These are phyloP conservation scores for Rhizopogon rudus DNA, from an alignment of 768 basidiomycete species.

Conservation along the genomic window DNA sequence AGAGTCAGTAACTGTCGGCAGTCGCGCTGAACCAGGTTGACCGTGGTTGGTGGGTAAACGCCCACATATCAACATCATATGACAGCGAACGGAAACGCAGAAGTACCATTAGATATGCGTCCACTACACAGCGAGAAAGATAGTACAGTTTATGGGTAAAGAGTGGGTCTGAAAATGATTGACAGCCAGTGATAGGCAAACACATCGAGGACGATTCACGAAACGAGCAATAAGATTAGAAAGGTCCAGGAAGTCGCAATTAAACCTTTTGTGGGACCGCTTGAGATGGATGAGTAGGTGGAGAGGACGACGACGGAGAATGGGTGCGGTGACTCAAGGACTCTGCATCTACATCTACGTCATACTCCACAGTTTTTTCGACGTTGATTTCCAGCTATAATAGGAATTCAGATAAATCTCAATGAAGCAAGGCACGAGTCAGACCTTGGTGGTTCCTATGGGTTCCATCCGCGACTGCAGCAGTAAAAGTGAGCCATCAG, in stretches of 20 bases:
- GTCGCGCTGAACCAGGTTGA: background rate
- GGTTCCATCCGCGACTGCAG: conserved; percentile 9
- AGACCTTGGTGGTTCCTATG: conserved; percentile 18
- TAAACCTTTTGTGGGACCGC: background rate
- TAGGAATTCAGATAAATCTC: background rate
- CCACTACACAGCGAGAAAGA: background rate
- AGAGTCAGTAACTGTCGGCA: background rate
- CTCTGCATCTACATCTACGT: conserved; percentile 5
- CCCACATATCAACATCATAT: background rate
- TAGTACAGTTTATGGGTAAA: background rate
- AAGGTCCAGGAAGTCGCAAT: background rate
- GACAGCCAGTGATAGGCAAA: background rate
- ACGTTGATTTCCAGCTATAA: conserved; percentile 24
- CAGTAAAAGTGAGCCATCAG: background rate
- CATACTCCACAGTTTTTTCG: conserved; percentile 24
- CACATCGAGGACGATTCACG: background rate
- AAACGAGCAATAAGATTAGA: background rate
- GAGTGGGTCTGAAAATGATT: background rate
- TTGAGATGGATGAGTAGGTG: too few species aligned
- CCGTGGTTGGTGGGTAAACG: too few species aligned
- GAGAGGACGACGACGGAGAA: background rate
- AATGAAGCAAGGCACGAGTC: background rate
- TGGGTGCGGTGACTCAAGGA: background rate
- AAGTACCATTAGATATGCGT: background rate
- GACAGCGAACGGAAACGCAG: background rate